Base-by-base conservation (phyloP, 352 stramenopile genomes). In the Bremia lactucae region DNA sequence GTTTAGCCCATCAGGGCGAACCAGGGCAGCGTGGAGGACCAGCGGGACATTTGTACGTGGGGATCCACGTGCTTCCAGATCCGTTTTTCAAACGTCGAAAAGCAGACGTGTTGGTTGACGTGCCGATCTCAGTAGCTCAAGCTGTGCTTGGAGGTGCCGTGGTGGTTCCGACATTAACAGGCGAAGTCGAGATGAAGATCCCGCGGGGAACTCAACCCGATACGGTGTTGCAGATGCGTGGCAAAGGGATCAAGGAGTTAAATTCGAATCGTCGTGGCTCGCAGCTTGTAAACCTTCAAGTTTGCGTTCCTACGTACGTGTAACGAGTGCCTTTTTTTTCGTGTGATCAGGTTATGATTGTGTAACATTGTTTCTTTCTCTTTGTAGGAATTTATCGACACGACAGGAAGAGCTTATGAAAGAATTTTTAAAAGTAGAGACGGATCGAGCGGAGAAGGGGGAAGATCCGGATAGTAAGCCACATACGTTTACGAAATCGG, bases 161-260 rank as follows among this genome's bases (percentile, higher is more conserved):
- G 18, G 88, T 98, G 42, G 94, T 99, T 13, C 88, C 93, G 11
- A 98, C 95, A n/a, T 62, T 99, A 11, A 88, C 90, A 16, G 95
- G 96, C 18, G 91, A 97, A 63, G 95, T 98, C 11, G 94, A 98
- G 57, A 83, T 99, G 51, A 98, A 96, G 70, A 87, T 93, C 41
- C 93, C 94, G 7, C 88, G 88, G 36, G 95, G 95, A 44, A 96
- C 83, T 19, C 94, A 98, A 72, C 88, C 94, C 6, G 93, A 96
- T 53, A 91, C 92, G 18, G 94, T 97, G 49, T 68, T 99, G 21
- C 83, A 98, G 59, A 91, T 99, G 59, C 81, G 95, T 34, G 90
- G 92, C 31, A 98, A 97, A 64, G 95, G 95, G 36, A 97, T 98
- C 41, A 94, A 94, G 50, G 72, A 94, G 40, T 73, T 98, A 45